phyloP scores from a whole-genome alignment of 2,329 filamentous ascomycete species.

The Fusarium burgessii region DNA sequence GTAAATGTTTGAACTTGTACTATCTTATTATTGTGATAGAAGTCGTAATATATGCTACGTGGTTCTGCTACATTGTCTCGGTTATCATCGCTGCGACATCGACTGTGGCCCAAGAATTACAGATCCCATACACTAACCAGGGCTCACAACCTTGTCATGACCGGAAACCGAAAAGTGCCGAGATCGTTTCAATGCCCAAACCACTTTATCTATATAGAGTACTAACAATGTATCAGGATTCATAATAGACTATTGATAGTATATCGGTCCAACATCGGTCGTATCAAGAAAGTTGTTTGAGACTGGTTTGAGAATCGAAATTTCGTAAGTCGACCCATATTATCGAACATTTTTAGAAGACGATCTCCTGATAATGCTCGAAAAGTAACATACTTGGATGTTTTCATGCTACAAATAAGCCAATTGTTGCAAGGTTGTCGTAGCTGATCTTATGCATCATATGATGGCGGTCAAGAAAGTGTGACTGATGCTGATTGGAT shows the following conservation, averaged over 20 bases:
- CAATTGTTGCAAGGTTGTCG: not conserved
- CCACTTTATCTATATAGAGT: too few species aligned
- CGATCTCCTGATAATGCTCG: not conserved
- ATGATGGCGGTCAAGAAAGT: conserved; percentile 4
- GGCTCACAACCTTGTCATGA: too few species aligned
- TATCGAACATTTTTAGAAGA: not conserved
- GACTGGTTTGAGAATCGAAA: not conserved
- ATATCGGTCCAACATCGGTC: not conserved
- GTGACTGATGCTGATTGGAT: conserved; percentile 8
- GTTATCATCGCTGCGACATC: too few species aligned
- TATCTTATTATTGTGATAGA: too few species aligned
- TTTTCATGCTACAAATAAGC: not conserved
- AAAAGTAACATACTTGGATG: not conserved
- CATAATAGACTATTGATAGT: not conserved
- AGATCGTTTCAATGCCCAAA: not conserved
- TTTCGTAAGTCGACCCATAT: conserved; percentile 4
- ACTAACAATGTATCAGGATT: not conserved
- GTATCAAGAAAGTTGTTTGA: not conserved
- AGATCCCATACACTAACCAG: too few species aligned
- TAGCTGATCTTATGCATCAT: conserved; percentile 6
- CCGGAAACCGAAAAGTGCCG: not conserved
- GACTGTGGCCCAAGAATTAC: too few species aligned
- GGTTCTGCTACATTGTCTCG: too few species aligned
- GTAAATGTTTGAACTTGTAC: too few species aligned
- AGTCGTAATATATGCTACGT: too few species aligned